phyloP scores from a whole-genome alignment of 768 basidiomycete species.

The Pleurotus sapidus region DNA sequence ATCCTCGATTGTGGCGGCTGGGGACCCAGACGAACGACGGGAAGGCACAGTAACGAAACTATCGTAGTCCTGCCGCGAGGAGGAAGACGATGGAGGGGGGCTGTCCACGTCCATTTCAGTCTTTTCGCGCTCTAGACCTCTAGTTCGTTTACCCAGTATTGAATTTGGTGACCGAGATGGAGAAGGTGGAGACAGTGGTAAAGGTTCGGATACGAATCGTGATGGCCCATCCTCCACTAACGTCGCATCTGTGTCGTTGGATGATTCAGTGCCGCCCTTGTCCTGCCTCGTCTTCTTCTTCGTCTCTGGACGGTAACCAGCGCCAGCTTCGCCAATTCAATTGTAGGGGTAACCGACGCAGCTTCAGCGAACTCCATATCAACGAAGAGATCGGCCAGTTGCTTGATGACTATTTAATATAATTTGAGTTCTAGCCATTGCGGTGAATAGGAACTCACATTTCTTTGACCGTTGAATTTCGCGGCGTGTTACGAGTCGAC shows the following conservation, averaged over 20 bases:
- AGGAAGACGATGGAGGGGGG: constrained; percentile 17
- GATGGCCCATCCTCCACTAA: constrained; percentile 73
- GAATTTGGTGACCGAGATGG: constrained; percentile 40
- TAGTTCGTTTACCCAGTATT: constrained; percentile 68
- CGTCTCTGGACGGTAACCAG: constrained; percentile 89
- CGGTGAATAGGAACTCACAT: constrained; percentile 50
- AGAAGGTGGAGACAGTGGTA: constrained; percentile 22
- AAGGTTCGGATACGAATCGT: constrained; percentile 25
- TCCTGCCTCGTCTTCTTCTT: constrained; percentile 82
- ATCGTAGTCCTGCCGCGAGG: constrained; percentile 30
- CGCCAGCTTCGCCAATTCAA: constrained; percentile 89
- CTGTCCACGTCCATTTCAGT: constrained; percentile 59
- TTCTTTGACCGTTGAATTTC: constrained; percentile 84
- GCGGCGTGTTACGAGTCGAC: constrained; percentile 72
- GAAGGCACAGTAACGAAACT: constrained; percentile 30
- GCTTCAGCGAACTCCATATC: constrained; percentile 65
- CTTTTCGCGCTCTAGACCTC: constrained; percentile 42
- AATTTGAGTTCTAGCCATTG: neutral
- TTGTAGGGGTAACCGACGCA: constrained; percentile 74
- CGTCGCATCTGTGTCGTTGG: constrained; percentile 86
- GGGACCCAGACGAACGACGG: constrained; percentile 17
- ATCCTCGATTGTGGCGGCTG: constrained; percentile 11
- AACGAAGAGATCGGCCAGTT: constrained; percentile 77
- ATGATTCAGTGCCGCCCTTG: constrained; percentile 71
- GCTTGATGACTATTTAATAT: constrained; percentile 61